Conservation (phyloP, 2,329 filamentous ascomycete genomes). For the Alternaria tenuissima region DNA sequence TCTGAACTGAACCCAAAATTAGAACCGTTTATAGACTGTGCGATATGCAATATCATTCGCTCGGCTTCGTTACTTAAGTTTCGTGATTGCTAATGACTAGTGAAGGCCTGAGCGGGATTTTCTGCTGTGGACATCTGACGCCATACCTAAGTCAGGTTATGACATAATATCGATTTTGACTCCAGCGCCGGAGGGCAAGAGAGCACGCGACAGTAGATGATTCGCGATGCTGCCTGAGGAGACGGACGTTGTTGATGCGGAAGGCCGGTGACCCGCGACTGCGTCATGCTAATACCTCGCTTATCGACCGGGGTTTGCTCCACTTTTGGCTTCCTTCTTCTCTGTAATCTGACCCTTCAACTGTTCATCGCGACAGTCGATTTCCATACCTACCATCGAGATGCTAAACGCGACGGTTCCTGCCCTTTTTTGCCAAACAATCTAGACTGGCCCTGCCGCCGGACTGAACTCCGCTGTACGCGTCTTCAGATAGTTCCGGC, state of each 20-base stretch:
- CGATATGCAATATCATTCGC: not conserved
- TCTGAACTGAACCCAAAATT: not conserved
- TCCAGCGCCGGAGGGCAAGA: not conserved
- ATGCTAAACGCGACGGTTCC: not conserved
- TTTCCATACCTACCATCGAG: not conserved
- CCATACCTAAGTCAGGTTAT: not conserved
- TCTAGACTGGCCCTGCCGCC: not conserved
- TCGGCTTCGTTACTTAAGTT: not conserved
- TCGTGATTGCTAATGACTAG: not conserved
- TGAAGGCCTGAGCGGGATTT: not conserved
- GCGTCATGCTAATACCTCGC: conserved; percentile 11
- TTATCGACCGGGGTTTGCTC: conserved; percentile 6
- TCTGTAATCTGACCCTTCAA: not conserved
- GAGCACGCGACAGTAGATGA: conserved; percentile 3
- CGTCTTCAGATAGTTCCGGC: conserved; percentile 1
- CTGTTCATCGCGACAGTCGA: not conserved
- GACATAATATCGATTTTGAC: not conserved
- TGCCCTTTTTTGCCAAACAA: not conserved
- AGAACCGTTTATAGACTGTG: not conserved
- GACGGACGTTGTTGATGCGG: conserved; percentile 12
- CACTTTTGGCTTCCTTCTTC: conserved; percentile 5
- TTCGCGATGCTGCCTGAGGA: conserved; percentile 2
- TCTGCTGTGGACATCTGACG: not conserved
- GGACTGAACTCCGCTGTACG: not conserved
- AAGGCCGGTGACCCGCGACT: conserved; percentile 11